Evolutionary conservation across 805 yeast genomes (phyloP).

Genomic region (Spathaspora arborariae): DNA sequence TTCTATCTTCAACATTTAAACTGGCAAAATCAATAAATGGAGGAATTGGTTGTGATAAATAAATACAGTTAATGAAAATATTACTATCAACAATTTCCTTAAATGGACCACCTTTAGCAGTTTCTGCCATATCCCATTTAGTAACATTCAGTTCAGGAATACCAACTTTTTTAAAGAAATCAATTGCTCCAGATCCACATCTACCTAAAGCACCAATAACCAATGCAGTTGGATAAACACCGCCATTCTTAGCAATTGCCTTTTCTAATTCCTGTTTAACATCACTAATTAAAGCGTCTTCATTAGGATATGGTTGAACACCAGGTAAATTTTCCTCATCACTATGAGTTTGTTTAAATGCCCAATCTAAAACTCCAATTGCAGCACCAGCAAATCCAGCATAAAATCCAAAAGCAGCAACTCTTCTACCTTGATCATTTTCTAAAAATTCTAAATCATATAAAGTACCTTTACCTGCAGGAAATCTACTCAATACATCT

Average conservation of each 20-base stretch:
- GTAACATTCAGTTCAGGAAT: conserved; percentile 77
- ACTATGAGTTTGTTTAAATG: conserved; percentile 74
- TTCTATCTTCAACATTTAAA: conserved; percentile 66
- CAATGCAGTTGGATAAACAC: conserved; percentile 70
- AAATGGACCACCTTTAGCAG: conserved; percentile 97
- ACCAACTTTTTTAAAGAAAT: conserved; percentile 76
- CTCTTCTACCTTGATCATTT: conserved; percentile 95
- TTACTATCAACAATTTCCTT: conserved; percentile 84
- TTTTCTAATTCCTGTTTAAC: conserved; percentile 55
- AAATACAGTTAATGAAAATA: conserved; percentile 93
- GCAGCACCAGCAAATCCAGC: conserved; percentile 99
- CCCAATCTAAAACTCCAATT: conserved; percentile 90
- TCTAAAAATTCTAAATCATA: conserved; percentile 94
- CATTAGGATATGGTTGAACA: conserved; percentile 79
- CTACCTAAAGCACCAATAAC: conserved; percentile 98
- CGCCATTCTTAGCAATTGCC: conserved; percentile 58
- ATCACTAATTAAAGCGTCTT: conserved; percentile 66
- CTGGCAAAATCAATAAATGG: conserved; percentile 76
- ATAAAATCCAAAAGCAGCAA: conserved; percentile 98
- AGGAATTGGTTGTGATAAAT: conserved; percentile 87
- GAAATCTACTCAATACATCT: conserved; percentile 83
- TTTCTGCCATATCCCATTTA: conserved; percentile 97
- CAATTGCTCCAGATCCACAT: conserved; percentile 97
- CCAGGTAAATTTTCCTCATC: conserved; percentile 72
- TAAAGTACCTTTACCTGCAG: conserved; percentile 83